phyloP scores from a whole-genome alignment of 495 filamentous ascomycete species.

The Chaetomium tenue region DNA sequence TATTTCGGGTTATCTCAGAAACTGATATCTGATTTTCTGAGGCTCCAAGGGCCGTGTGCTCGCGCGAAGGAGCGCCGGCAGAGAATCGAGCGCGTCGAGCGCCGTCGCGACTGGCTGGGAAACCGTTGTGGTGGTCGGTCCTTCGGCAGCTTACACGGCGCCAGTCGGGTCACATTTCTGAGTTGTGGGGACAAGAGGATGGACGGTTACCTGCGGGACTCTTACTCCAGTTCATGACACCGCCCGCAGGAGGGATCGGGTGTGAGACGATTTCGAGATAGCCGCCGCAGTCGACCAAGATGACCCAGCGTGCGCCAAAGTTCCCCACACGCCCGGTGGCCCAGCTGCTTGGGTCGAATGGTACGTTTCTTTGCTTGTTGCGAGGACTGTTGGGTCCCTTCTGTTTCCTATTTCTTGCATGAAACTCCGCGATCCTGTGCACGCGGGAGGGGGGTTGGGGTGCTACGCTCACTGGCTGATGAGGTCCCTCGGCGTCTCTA shows the following conservation, averaged over 20 bases:
- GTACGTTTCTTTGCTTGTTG: conserved; percentile 8
- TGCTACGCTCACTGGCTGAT: neutral
- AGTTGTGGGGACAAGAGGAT: neutral
- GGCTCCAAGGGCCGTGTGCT: neutral
- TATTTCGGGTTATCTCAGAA: neutral
- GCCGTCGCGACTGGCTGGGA: neutral
- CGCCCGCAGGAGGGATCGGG: neutral
- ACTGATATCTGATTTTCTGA: neutral
- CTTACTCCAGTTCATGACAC: neutral
- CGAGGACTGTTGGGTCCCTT: neutral
- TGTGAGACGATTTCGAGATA: neutral
- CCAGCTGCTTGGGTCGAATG: conserved; percentile 47
- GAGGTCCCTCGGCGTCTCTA: neutral
- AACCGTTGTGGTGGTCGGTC: conserved; percentile 1
- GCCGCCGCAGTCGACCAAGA: neutral
- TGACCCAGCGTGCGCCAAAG: conserved; percentile 7
- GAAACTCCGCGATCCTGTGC: neutral
- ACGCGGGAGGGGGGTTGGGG: neutral
- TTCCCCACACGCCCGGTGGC: conserved; percentile 46
- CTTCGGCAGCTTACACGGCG: neutral
- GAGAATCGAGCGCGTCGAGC: neutral
- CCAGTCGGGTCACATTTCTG: neutral
- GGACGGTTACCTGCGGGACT: conserved; percentile 12
- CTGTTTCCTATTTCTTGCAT: conserved; percentile 1
- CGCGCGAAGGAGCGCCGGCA: conserved; percentile 1